phyloP scores from a whole-genome alignment of 2,329 filamentous ascomycete species.

The Aspergillus flavus region DNA sequence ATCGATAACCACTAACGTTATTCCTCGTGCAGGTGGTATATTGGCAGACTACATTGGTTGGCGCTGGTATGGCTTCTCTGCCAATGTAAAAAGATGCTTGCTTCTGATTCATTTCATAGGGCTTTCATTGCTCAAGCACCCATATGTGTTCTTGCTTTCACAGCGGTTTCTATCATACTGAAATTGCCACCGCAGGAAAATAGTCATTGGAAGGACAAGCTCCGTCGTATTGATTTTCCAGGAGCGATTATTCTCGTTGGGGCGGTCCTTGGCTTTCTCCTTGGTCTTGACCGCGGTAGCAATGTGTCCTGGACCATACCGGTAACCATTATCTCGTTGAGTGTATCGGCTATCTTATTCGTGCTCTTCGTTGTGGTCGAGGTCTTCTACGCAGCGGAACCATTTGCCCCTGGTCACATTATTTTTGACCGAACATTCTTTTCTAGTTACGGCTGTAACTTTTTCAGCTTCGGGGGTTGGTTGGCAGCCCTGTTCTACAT shows the following conservation, averaged over 20 bases:
- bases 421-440: constrained; percentile 69
- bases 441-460: constrained; percentile 70
- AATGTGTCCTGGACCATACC: constrained; percentile 69
- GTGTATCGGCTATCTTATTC: constrained; percentile 61
- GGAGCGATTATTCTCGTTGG: constrained; percentile 68
- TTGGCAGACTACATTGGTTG: constrained; percentile 74
- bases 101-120: constrained; percentile 44
- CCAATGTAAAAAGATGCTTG: neutral
- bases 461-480: constrained; percentile 67
- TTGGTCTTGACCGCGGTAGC: constrained; percentile 72
- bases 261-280: constrained; percentile 66
- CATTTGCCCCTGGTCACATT: constrained; percentile 74
- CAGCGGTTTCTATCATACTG: constrained; percentile 65
- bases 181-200: constrained; percentile 62
- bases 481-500: constrained; percentile 69
- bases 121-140: constrained; percentile 73
- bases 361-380: constrained; percentile 70
- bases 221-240: constrained; percentile 71
- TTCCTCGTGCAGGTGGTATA: constrained; percentile 53
- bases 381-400: constrained; percentile 66
- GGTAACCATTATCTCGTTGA: constrained; percentile 61
- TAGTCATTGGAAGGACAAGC: constrained; percentile 65
- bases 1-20: neutral
- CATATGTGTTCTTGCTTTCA: constrained; percentile 66
- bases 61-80: constrained; percentile 61